Base-by-base conservation (phyloP, 805 yeast genomes). In the Myxozyma kluyveri region DNA sequence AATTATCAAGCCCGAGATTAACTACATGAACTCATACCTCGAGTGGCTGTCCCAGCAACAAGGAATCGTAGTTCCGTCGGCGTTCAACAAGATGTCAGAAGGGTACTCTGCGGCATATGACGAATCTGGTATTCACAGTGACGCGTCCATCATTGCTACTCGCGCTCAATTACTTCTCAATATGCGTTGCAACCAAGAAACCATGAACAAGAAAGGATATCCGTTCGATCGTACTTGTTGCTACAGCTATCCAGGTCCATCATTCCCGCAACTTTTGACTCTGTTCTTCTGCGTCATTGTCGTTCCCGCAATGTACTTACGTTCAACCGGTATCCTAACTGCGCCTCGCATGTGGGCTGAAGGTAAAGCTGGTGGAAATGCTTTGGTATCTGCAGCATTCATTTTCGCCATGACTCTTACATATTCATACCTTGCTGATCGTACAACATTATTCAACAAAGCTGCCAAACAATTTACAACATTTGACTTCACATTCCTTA, bases 191-290 rank as follows among this genome's bases (percentile, higher is more conserved):
- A 61, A 61, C 50, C 60, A 52, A 44, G 42, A 49, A 40, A 49
- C 54, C 27, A 49, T 42, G 40, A 51, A 44, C 37, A 37, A 39
- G 4, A 35, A 4, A 9, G 55, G 56, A 4, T 61, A 57, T 37
- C 64, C 64, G 10, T 49, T 43, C 40, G 57, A 57, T 37, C 48
- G 50, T 46, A 61, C 64, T 4, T 61, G 64, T 52, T 61, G 64
- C 44, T 47, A 47, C 42, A 37, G 40, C 29, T 61, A 61, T 47
- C 51, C 54, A 26, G 42, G 45, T 19, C 52, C 60, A 9, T 50
- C 43, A 21, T 1, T 56, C n/a, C 14, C 45, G 2, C 60, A 56
- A 35, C 31, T 39, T 12, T 3, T 47, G 12, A 39, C 52, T 35
- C 56, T 48, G 22, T 27, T 48, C 44, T 41, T 40, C 23, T 32